Base-by-base conservation (phyloP, 805 yeast genomes). In the Wickerhamiella occidentalis region DNA sequence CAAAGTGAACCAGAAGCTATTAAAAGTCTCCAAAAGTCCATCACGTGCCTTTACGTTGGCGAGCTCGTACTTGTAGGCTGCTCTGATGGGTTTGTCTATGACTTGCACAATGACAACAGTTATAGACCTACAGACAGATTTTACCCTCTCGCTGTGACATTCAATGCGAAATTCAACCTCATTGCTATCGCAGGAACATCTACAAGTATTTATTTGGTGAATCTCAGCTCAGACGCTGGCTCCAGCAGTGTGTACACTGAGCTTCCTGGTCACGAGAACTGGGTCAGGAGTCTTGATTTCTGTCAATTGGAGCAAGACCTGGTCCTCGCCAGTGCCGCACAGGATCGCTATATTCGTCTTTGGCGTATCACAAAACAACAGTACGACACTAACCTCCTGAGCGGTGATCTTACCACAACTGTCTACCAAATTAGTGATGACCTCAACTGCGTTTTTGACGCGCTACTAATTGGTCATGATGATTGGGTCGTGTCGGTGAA, bases 391-490 rank as follows among this genome's bases (percentile, higher is more conserved):
- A 43, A 51, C 33, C 37, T 41, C 11, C 45, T 30, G 15, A 26
- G 36, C 21, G 15, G 30, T 15, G 33, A 80, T 36, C 67, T 84
- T 51, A 76, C 82, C 15, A 85, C 84, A 65, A 86, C 82, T 57
- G 83, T 80, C 64, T 79, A 83, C 63, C 74, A 77, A 52, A 78
- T 86, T 54, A 56, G 46, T 18, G 35, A 28, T n/a, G 8, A 22
- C 8, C 35, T 60, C 56, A 2, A 58, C 56, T 73, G 87, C 47
- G 78, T 77, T 55, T 86, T 88, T 60, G 99, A 94, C 60, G 96
- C 98, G 0, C 75, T 92, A 52, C 78, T 92, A 22, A 81, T 92
- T 82, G 99, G 98, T 6, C 98, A 92, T 65, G 99, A 92, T 62
- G 99, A 92, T 64, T 92, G 98, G 98, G 80, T 94, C 22, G 78